Evolutionary conservation across 352 stramenopile species (phyloP), one percentile per base, ranked within the genome.

Genomic region (Globisporangium solare): DNA sequence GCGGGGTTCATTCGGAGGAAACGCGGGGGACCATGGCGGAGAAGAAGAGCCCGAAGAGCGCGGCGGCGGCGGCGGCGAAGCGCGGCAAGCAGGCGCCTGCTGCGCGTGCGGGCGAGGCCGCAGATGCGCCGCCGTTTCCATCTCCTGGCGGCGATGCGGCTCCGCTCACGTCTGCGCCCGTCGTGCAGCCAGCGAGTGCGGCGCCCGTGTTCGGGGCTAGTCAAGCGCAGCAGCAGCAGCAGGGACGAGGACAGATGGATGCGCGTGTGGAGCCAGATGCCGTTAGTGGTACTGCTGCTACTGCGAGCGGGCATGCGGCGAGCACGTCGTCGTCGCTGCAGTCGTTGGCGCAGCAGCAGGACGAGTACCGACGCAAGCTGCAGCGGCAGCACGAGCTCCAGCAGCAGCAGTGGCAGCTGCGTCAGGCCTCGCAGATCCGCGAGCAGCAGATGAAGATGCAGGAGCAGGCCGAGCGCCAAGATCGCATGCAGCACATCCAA

Each of bases 401-500:
- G 48, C 45, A 51, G 35, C 42, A 60, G 27, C 48, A 54, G 39
- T 55, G 43, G 50, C 21, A 41, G 21, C 11, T 18, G 43, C 42
- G 52, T 31, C 47, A 55, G 20, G 62, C 75, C 20, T 43, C 42
- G 27, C 58, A 70, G 47, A 47, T 66, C 24, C 50, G 27, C 27
- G 27, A 71, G 27, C 52, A 60, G 39, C 55, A 46, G 37, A 37
- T 51, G 41, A 22, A 49, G 15, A 27, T 51, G 37, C 68, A 57
- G 50, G 59, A 49, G 24, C 43, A 52, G 42, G 18, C 47, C 20
- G 42, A 40, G 54, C 47, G 45, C 31, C 39, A 68, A 22, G 57
- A 69, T 27, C 50, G 66, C 20, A 76, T 76, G 72, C 68, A 77
- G 32, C 68, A 74, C 18, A 67, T 83, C 27, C 67, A 73, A 32